Evolutionary conservation across 176 grass and related monocot genomes (phyloP), one percentile per base, ranked within the genome.

Genomic region (Phyllostachys edulis): DNA sequence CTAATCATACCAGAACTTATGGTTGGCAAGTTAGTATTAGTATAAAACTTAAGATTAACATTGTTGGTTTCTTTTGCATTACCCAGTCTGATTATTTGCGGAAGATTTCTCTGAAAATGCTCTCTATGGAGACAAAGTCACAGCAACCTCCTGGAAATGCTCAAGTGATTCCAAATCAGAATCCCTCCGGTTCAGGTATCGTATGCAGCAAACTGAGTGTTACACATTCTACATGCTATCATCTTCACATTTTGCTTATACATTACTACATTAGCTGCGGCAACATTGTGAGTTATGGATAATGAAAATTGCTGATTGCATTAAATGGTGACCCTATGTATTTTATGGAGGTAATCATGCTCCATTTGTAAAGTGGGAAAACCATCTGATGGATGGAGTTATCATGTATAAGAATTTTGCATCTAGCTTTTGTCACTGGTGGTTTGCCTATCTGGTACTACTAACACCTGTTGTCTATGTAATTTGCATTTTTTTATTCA

Each of bases 81-180:
- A 75, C 26, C 47, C 84, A 95, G 96, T 71, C 87, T 85, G 96
- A 95, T 95, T 98, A 98, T 91, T 72, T 95, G 75, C 90, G 88
- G 74, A 93, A 69, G 85, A 93, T 95, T 90, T 98, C 95, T 93
- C 52, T 93, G 37, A 95, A 95, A 86, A 91, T 95, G 87, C 84
- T 95, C 24, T 98, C 90, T 9, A 90, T 95, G 92, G 94, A 97
- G 74, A 88, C 90, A 64, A 95, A 95, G 85, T 61, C 91, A 29
- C 87, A 95, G 61, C 88, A 81, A 69, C 34, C 70, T 82, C 78
- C 86, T 82, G 64, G 84, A 62, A 91, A 87, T 82, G 16, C 83
- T 73, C 77, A 88, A 84, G 89, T 87, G 55, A 46, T 86, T 84
- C 64, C 73, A 29, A 89, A 85, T 82, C 92, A 89, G 86, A 97